Percentiles rank a stretch among this genome's conserved stretches.
These are phyloP conservation scores for Pleurotus cornucopiae DNA, from an alignment of 768 basidiomycete genomes.

Conservation along the genomic window DNA sequence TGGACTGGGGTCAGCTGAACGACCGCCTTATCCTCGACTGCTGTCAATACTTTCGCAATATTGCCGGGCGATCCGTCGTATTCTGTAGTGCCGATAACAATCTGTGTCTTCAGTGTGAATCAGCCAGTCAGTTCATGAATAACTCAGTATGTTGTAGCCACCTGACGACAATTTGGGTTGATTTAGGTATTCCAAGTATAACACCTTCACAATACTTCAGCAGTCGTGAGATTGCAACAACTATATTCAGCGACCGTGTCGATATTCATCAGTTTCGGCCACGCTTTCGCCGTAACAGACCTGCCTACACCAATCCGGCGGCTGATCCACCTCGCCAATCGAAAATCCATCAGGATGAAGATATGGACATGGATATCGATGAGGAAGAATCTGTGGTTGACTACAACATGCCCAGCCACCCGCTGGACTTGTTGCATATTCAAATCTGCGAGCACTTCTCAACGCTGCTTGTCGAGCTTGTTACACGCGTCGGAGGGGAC, in stretches of 20 bases:
- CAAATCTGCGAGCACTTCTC: slow-evolving; percentile 70
- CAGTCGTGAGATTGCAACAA: slow-evolving; percentile 49
- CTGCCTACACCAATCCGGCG: slow-evolving; percentile 2
- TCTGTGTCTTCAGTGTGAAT: slow-evolving; percentile 50
- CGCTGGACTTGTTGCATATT: slow-evolving; percentile 62
- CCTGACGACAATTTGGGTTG: background rate
- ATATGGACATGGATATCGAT: slow-evolving; percentile 60
- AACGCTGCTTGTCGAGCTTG: slow-evolving; percentile 54
- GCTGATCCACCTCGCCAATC: background rate
- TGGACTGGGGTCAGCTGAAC: slow-evolving; percentile 42
- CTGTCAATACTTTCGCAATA: slow-evolving; percentile 53
- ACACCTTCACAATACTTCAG: slow-evolving; percentile 34
- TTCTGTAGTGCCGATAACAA: slow-evolving; percentile 71
- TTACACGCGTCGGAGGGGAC: slow-evolving; percentile 46
- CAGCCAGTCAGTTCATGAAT: slow-evolving; percentile 30
- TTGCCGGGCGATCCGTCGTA: slow-evolving; percentile 40
- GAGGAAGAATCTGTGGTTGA: slow-evolving; percentile 38
- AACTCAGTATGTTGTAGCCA: too few relatives aligned
- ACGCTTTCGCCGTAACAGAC: slow-evolving; percentile 5
- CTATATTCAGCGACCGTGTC: slow-evolving; percentile 37
- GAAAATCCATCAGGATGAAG: slow-evolving; percentile 23
- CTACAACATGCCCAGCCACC: slow-evolving; percentile 43
- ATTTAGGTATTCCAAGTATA: slow-evolving; percentile 31
- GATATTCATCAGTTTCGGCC: slow-evolving; percentile 33
- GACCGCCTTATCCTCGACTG: slow-evolving; percentile 77